A percentile compares a stretch with the other conserved stretches of the same genome.
These are phyloP conservation scores for Trypanosomatidae sp. DNA, from an alignment of 208 protist genomes.

Conservation along the genomic window DNA sequence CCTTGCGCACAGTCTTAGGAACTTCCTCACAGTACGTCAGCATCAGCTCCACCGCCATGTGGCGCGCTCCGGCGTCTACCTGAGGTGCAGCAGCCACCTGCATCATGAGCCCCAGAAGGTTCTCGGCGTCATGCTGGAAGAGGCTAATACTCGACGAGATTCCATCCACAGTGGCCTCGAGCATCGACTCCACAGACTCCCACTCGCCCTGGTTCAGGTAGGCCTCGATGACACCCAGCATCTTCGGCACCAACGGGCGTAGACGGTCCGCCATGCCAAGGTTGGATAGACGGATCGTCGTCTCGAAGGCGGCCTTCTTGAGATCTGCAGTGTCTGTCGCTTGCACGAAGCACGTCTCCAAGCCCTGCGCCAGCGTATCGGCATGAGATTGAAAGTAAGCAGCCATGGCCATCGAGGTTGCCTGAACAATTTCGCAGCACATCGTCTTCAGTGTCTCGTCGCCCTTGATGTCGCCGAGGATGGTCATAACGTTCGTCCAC, in stretches of 20 bases:
- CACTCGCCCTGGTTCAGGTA: conserved; percentile 66
- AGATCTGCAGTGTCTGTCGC: conserved; percentile 31
- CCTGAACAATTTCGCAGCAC: conserved; percentile 78
- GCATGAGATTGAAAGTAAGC: conserved; percentile 53
- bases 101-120: conserved; percentile 71
- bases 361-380: conserved; percentile 36
- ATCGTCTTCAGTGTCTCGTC: conserved; percentile 53
- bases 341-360: conserved; percentile 54
- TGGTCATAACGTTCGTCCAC: conserved; percentile 73
- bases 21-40: conserved; percentile 80
- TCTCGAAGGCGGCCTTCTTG: conserved; percentile 61
- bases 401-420: conserved; percentile 47
- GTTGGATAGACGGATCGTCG: conserved; percentile 50
- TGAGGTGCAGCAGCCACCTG: conserved; percentile 59
- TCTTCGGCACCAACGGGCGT: conserved; percentile 50
- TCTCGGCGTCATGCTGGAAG: conserved; percentile 52
- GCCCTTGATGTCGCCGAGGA: conserved; percentile 49
- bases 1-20: conserved; percentile 77
- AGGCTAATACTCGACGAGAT: conserved; percentile 45
- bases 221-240: conserved; percentile 65
- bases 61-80: conserved; percentile 51
- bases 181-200: conserved; percentile 57
- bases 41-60: conserved; percentile 83
- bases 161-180: conserved; percentile 56
- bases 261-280: conserved; percentile 42